Evolutionary conservation across 352 stramenopile genomes (phyloP).

Genomic region (Phytophthora meadii): DNA sequence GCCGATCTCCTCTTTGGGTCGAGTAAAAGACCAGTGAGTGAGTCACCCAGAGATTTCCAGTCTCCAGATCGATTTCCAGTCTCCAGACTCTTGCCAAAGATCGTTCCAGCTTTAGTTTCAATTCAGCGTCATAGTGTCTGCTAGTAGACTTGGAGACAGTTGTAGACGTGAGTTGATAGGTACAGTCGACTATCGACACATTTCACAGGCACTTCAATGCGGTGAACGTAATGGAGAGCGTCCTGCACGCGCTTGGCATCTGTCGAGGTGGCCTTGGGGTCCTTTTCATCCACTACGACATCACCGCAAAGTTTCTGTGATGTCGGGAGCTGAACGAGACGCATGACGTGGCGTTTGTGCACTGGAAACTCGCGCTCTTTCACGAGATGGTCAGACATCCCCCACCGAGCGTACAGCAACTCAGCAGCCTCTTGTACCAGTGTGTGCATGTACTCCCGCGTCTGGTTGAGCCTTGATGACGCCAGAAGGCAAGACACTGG

Average conservation of each 20-base stretch:
- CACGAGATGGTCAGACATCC: conserved; percentile 54
- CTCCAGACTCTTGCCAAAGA: conserved; percentile 45
- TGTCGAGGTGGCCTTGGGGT: conserved; percentile 64
- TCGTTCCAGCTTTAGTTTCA: conserved; percentile 15
- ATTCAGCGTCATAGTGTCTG: conserved; percentile 21
- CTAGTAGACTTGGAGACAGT: conserved; percentile 87
- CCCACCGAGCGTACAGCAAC: conserved; percentile 66
- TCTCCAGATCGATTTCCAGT: too few relatives aligned
- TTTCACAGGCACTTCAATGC: conserved; percentile 95
- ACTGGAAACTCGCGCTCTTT: conserved; percentile 41
- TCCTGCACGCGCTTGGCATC: conserved; percentile 94
- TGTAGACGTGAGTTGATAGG: conserved; percentile 94
- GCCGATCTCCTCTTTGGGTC: conserved; percentile 1
- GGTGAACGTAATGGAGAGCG: conserved; percentile 73
- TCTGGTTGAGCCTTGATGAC: conserved; percentile 45
- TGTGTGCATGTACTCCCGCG: conserved; percentile 73
- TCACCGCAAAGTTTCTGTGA: conserved; percentile 52
- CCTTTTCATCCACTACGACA: conserved; percentile 14
- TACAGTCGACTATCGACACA: conserved; percentile 89
- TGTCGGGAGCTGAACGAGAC: conserved; percentile 72
- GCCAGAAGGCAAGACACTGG: conserved; percentile 88
- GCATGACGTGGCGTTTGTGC: conserved; percentile 81
- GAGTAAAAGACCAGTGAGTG: conserved; percentile 41
- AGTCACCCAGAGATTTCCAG: conserved; percentile 45
- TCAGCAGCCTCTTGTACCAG: conserved; percentile 60